Base-by-base conservation (phyloP, 129 eudicot species). In the Artemisia tridentata region DNA sequence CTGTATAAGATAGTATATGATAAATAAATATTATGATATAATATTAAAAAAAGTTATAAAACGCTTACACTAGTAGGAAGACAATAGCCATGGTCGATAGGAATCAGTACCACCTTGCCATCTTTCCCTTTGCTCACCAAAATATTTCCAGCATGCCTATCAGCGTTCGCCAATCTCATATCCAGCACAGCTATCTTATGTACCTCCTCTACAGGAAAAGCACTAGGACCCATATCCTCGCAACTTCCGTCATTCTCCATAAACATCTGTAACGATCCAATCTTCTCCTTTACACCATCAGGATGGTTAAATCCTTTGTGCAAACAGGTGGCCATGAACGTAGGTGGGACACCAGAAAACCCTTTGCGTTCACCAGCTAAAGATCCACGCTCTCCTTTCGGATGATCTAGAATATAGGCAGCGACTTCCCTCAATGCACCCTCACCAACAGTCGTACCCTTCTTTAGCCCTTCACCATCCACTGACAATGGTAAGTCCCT, bases 61-160 rank as follows among this genome's bases (percentile, higher is more conserved):
- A 49, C 16, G 71, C 92, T 82, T 75, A 91, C 97, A 78, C 84
- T 83, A 57, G 82, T 77, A 46, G 97, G 97, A 82, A 91, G 78
- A 88, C 96, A 91, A 78, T 91, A 91, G 18, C 97, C 97, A 78
- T 91, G 97, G 58, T 91, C 97, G 46, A 91, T 91, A 11, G 97
- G 97, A 69, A 86, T 84, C 41, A 91, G 68, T 57, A 71, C 76
- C 29, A 71, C 65, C 27, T 9, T 69, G 7, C 84, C 88, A 56
- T 84, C 86, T 74, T 78, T 68, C 46, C 80, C 86, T 84, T 88
- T 86, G 72, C 77, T 78, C 68, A 83, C 60, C 77, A 91, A 78
- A 27, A 89, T 89, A 76, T 89, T 89, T 56, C 96, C 96, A 54
- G 88, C 84, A 78, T 88, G 95, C 69, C 95, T 80, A 78, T 88